Evolutionary conservation across 148 eudicot species (phyloP).

Genomic region (Camellia granthamiana): DNA sequence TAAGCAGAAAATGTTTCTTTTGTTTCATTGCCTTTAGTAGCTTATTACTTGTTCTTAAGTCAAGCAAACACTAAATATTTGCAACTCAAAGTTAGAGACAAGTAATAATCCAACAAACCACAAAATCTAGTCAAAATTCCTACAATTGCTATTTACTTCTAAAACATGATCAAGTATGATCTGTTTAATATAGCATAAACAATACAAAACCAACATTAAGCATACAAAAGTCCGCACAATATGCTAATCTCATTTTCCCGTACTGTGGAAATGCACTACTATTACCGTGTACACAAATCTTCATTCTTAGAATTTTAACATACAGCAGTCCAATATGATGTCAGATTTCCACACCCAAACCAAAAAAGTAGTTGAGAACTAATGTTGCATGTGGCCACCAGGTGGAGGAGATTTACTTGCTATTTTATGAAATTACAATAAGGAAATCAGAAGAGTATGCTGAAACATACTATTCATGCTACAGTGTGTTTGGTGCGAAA

Average conservation of each 20-base stretch:
- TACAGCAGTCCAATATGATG: neutral
- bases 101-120: neutral
- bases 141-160: too few relatives aligned
- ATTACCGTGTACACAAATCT: neutral
- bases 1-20: neutral
- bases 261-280: neutral
- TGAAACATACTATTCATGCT: neutral
- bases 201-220: neutral
- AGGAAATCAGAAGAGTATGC: neutral
- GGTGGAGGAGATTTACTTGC: neutral
- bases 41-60: neutral
- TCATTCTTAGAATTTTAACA: neutral
- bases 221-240: neutral
- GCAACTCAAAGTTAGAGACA: neutral
- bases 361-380: neutral
- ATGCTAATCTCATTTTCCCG: neutral
- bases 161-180: neutral
- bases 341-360: neutral
- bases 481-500: neutral
- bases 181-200: neutral
- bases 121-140: neutral
- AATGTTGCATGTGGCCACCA: neutral
- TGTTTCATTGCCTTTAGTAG: neutral
- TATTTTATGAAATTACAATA: neutral
- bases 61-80: neutral